Base-by-base conservation (phyloP, 352 stramenopile genomes). In the Phytopythium montanum region DNA sequence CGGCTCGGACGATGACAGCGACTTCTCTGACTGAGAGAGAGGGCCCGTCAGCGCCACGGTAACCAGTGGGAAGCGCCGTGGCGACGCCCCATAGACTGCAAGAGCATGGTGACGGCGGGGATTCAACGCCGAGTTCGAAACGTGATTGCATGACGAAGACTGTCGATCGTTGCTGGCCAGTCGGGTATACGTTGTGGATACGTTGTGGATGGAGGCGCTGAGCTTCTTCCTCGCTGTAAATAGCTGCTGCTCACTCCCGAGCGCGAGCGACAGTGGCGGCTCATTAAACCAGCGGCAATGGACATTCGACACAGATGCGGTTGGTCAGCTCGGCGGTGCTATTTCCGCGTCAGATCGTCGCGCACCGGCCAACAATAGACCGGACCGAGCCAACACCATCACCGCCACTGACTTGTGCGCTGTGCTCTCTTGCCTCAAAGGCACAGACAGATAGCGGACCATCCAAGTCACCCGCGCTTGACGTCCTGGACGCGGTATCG, bases 1-100 rank as follows among this genome's bases (percentile, higher is more conserved):
- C 5, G 64, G 51, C 29, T 69, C 62, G 26, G 48, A 54, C n/a
- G 64, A 70, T 51, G 70, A 83, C 42, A 76, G 74, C 23, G 79
- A 87, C 75, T 88, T 81, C 61, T 85, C 75, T 46, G 72, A 80
- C 62, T 81, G 55, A 77, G 16, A 39, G 23, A 18, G 14, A 39
- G 23, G 28, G 3, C 2, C 36, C 41, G 7, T 1, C 41, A 26
- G 9, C 41, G n/a, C 13, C n/a, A 14, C 10, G 41, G 41, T n/a
- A 8, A 48, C 41, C 41, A 26, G n/a, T 12, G 41, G 19, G 16
- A 25, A 26, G 41, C n/a, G 19, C 41, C 10, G 41, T 26, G 14
- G 16, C 7, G n/a, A 48, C 7, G 41, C 21, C 14, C 19, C 41
- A 48, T 48, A 48, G 41, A 48, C 41, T 16, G 41, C 21, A n/a